Evolutionary conservation across 2,329 filamentous ascomycete species (phyloP).

Genomic region (Fusarium odoratissimum): DNA sequence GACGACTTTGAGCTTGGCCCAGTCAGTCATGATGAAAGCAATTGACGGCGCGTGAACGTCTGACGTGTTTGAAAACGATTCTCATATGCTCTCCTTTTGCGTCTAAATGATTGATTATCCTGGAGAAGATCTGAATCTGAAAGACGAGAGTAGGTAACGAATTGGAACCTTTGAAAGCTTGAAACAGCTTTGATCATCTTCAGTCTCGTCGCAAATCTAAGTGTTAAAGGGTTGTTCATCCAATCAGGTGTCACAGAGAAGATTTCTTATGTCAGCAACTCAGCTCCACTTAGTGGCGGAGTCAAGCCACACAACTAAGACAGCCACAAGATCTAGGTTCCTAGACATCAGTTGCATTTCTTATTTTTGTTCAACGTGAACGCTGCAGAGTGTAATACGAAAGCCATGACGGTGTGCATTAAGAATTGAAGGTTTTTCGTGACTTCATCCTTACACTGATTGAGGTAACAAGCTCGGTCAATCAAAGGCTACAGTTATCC

Average conservation of each 20-base stretch:
- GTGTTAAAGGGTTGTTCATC: conserved; percentile 11
- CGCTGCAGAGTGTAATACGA: conserved; percentile 7
- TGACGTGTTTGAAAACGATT: background rate
- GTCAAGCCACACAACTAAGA: conserved; percentile 7
- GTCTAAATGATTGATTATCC: too few species aligned
- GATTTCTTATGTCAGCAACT: conserved; percentile 36
- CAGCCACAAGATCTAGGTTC: conserved; percentile 5
- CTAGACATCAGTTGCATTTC: background rate
- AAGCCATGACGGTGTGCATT: background rate
- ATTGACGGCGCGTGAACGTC: conserved; percentile 17
- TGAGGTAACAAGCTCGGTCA: background rate
- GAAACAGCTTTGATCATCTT: conserved; percentile 20
- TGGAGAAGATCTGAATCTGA: background rate
- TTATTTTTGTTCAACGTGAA: background rate
- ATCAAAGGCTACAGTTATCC: background rate
- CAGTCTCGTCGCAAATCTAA: conserved; percentile 43
- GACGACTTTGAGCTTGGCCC: conserved; percentile 74
- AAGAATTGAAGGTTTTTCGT: background rate
- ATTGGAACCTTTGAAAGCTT: conserved; percentile 5
- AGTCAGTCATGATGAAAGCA: conserved; percentile 60
- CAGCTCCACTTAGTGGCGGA: background rate
- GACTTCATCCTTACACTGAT: background rate
- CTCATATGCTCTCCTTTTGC: background rate
- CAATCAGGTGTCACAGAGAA: conserved; percentile 22
- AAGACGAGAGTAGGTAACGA: conserved; percentile 1